These are phyloP conservation scores for Solanum chacoense DNA, from an alignment of 305 asterid genomes.

Conservation along the genomic window DNA sequence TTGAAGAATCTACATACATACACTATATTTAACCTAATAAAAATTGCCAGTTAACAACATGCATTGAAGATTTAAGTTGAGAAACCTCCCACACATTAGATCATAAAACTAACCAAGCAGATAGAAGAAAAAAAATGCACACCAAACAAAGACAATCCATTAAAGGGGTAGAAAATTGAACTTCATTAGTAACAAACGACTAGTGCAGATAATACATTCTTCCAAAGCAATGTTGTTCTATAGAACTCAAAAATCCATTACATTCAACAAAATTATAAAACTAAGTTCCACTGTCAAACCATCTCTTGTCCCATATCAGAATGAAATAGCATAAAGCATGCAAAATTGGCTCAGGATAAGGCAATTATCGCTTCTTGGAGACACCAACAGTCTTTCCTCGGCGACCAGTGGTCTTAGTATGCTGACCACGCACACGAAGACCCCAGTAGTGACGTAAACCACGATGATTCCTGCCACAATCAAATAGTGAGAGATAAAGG, in stretches of 20 bases:
- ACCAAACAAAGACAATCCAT: neutral
- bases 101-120: neutral
- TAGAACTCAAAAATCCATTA: neutral
- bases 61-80: neutral
- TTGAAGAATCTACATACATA: too few relatives aligned
- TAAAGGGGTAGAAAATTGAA: neutral
- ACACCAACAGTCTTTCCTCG: conserved; percentile 35
- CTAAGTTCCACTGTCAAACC: neutral
- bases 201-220: neutral
- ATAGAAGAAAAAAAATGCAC: neutral
- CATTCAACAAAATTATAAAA: neutral
- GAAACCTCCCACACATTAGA: neutral
- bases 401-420: conserved; percentile 31
- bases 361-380: conserved; percentile 20
- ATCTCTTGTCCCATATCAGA: neutral
- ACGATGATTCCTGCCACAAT: conserved; percentile 18
- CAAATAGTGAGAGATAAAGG: neutral
- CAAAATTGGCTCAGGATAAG: neutral
- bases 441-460: conserved; percentile 37
- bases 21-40: too few relatives aligned
- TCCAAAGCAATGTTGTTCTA: neutral
- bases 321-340: neutral
- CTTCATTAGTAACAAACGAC: neutral
- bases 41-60: neutral
- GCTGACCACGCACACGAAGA: conserved; percentile 30